These are phyloP conservation scores for Deinandra increscens DNA, from an alignment of 129 eudicot species.

Conservation along the genomic window DNA sequence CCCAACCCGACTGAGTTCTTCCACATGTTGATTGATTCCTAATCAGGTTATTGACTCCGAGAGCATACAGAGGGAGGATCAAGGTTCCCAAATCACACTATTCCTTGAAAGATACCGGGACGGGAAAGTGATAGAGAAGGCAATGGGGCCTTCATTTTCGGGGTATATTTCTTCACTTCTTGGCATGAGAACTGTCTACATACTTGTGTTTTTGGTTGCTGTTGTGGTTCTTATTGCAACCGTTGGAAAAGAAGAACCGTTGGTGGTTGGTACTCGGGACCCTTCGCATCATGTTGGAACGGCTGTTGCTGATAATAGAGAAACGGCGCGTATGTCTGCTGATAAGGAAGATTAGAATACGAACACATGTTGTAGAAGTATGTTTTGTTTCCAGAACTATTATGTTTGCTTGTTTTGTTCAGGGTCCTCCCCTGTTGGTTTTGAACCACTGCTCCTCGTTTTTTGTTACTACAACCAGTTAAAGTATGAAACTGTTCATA, in stretches of 20 bases:
- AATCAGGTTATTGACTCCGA: slow-evolving; percentile 78
- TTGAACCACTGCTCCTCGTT: slow-evolving; percentile 12
- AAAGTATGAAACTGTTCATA: slow-evolving; percentile 23
- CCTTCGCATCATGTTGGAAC: slow-evolving; percentile 33
- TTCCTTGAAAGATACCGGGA: slow-evolving; percentile 75
- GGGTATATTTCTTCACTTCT: slow-evolving; percentile 60
- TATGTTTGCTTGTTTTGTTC: slow-evolving; percentile 6
- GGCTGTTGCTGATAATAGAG: slow-evolving; percentile 35
- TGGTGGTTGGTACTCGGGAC: slow-evolving; percentile 50
- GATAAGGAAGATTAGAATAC: slow-evolving; percentile 52
- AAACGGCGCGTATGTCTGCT: slow-evolving; percentile 12
- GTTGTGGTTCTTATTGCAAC: slow-evolving; percentile 50
- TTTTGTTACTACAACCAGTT: slow-evolving; percentile 4
- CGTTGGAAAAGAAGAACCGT: slow-evolving; percentile 58
- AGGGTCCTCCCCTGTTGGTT: neutral
- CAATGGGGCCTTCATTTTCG: slow-evolving; percentile 60
- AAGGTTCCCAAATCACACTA: slow-evolving; percentile 64
- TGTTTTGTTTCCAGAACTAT: slow-evolving; percentile 20
- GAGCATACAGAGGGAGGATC: slow-evolving; percentile 61
- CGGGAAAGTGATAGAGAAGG: slow-evolving; percentile 68
- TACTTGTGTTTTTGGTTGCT: slow-evolving; percentile 53
- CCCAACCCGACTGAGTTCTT: neutral
- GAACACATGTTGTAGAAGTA: slow-evolving; percentile 30
- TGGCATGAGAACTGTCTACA: slow-evolving; percentile 52
- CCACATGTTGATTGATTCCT: slow-evolving; percentile 15